Percentiles rank a stretch among this genome's conserved stretches.
phyloP scores from a whole-genome alignment of 495 filamentous ascomycete genomes.

The Annulohypoxylon maeteangense region DNA sequence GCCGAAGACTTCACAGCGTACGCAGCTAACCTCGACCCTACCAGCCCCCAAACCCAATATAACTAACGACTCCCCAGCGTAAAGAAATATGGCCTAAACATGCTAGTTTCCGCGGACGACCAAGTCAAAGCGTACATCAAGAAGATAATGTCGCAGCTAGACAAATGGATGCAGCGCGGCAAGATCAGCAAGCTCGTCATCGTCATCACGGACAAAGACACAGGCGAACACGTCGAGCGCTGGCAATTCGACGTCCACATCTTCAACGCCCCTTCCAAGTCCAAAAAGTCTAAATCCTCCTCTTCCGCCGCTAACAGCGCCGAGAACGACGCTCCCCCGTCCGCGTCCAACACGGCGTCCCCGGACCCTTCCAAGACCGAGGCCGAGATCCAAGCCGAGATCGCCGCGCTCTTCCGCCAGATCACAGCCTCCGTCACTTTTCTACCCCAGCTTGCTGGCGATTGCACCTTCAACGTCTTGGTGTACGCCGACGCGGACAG shows the following conservation, averaged over 20 bases:
- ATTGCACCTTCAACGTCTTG: slow-evolving; percentile 98
- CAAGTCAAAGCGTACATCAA: slow-evolving; percentile 99
- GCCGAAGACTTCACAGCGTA: slow-evolving; percentile 96
- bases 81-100: slow-evolving; percentile 99
- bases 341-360: slow-evolving; percentile 44
- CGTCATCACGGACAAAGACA: slow-evolving; percentile 95
- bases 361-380: slow-evolving; percentile 79
- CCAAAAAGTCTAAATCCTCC: slow-evolving; percentile 54
- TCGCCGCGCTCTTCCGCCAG: slow-evolving; percentile 94
- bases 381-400: slow-evolving; percentile 92
- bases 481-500: slow-evolving; percentile 98
- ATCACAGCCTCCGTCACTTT: slow-evolving; percentile 98
- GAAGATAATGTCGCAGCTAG: slow-evolving; percentile 96
- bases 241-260: slow-evolving; percentile 99
- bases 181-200: slow-evolving; percentile 97
- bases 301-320: slow-evolving; percentile 67
- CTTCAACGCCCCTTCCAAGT: slow-evolving; percentile 64
- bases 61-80: slow-evolving; percentile 62
- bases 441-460: slow-evolving; percentile 87
- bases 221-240: slow-evolving; percentile 92
- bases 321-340: slow-evolving; percentile 37
- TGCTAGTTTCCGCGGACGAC: slow-evolving; percentile 95
- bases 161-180: slow-evolving; percentile 94
- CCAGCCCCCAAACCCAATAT: no score
- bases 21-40: slow-evolving; percentile 44